Conservation (phyloP, 2,329 filamentous ascomycete genomes). For the Paecilomyces dactylethromorphus region DNA sequence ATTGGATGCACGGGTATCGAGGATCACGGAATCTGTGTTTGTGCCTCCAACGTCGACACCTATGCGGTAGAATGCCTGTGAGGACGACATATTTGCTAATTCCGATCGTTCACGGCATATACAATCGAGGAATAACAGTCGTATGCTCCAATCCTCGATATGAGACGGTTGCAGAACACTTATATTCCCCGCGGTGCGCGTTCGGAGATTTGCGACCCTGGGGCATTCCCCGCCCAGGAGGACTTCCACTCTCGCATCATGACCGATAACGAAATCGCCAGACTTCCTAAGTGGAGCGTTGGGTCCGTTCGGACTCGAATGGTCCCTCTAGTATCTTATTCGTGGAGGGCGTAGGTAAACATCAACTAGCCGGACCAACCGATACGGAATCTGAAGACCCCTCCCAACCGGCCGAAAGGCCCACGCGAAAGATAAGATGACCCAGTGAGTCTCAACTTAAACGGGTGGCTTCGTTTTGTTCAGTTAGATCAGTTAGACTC, state of each 20-base stretch:
- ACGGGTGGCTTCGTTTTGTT: no score
- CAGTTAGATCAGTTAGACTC: background rate
- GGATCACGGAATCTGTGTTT: conserved; percentile 29
- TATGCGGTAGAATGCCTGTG: conserved; percentile 1
- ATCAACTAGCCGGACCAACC: background rate
- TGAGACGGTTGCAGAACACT: background rate
- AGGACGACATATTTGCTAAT: background rate
- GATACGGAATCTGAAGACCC: background rate
- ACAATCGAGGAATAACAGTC: background rate
- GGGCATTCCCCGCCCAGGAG: background rate
- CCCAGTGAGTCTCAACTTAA: background rate
- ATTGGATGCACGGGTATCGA: conserved; percentile 20
- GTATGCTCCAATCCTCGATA: background rate
- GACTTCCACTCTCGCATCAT: background rate
- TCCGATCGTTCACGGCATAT: background rate
- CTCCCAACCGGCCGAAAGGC: background rate
- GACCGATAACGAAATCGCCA: background rate
- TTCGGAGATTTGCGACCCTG: background rate
- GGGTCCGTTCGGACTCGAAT: background rate
- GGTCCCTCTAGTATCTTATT: background rate
- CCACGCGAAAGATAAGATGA: background rate
- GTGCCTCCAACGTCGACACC: conserved; percentile 31
- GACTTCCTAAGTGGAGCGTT: background rate
- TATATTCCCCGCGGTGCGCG: background rate
- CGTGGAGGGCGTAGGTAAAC: background rate